A percentile compares a stretch with the other conserved stretches of the same genome.
Conservation (phyloP, 2,329 filamentous ascomycete species). For the Colletotrichum orchidophilum region DNA sequence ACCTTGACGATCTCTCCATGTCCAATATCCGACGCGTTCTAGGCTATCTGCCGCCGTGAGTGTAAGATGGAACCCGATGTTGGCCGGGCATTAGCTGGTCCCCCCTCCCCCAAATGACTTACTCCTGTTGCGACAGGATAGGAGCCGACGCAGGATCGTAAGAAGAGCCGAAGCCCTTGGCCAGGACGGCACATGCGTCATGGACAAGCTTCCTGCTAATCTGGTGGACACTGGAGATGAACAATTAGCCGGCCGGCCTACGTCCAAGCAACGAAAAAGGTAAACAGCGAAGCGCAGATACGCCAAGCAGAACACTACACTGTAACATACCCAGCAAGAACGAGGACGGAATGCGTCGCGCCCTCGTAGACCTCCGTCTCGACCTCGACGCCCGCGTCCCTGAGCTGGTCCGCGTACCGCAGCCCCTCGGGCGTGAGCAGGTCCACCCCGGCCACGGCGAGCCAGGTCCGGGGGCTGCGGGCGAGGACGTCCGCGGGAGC, state of each 20-base stretch:
- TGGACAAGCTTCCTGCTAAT: slow-evolving; percentile 17
- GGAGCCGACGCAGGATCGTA: background rate
- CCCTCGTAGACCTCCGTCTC: slow-evolving; percentile 12
- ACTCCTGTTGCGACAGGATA: background rate
- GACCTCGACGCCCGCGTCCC: background rate
- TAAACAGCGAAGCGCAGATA: background rate
- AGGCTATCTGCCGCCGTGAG: too few species aligned
- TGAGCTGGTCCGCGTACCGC: slow-evolving; percentile 41
- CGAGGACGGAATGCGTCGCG: slow-evolving; percentile 20
- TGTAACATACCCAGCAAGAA: slow-evolving; percentile 12
- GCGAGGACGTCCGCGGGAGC: slow-evolving; percentile 38
- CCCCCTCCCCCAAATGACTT: too few species aligned
- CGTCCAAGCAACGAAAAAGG: background rate
- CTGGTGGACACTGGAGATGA: background rate
- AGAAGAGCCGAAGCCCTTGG: slow-evolving; percentile 2
- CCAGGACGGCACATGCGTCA: slow-evolving; percentile 6
- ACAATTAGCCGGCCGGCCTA: background rate
- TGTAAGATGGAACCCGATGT: too few species aligned
- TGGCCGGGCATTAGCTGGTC: background rate
- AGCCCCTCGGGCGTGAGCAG: slow-evolving; percentile 44
- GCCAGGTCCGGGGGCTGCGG: slow-evolving; percentile 42
- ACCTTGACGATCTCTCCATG: too few species aligned
- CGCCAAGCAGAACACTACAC: too few species aligned
- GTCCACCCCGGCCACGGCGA: slow-evolving; percentile 45
- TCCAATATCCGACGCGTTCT: background rate